Conservation (phyloP, 2,329 filamentous ascomycete species). For the Plenodomus tracheiphilus region DNA sequence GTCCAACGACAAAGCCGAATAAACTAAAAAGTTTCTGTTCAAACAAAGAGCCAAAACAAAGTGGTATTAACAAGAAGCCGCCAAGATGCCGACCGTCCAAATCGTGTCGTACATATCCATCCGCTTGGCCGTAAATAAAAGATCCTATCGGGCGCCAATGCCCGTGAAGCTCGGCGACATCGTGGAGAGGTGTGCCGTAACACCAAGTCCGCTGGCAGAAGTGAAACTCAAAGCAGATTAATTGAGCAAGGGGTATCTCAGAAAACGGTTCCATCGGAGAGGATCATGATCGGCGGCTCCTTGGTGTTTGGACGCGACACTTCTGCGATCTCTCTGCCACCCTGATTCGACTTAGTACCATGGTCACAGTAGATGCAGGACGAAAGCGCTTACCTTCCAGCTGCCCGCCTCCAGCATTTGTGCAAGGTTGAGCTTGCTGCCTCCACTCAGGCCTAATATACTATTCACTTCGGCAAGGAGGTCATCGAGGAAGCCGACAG, state of each 20-base stretch:
- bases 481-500: conserved; percentile 74
- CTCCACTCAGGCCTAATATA: conserved; percentile 68
- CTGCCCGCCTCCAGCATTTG: conserved; percentile 95
- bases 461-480: conserved; percentile 70
- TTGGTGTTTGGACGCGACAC: conserved; percentile 95
- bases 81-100: conserved; percentile 28
- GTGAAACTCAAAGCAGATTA: conserved; percentile 27
- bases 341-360: conserved; percentile 54
- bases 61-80: conserved; percentile 24
- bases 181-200: not conserved
- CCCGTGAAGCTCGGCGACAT: not conserved
- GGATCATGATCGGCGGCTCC: conserved; percentile 92
- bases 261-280: conserved; percentile 96
- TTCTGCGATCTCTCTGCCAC: conserved; percentile 92
- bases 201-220: conserved; percentile 14
- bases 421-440: conserved; percentile 72
- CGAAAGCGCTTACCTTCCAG: conserved; percentile 76
- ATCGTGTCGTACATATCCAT: conserved; percentile 29
- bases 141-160: conserved; percentile 8
- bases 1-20: not conserved
- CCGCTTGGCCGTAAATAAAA: conserved; percentile 20
- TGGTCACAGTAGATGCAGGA: conserved; percentile 1
- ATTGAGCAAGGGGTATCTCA: conserved; percentile 56
- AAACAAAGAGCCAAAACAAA: not conserved
- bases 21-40: not conserved